Conservation (phyloP, 164 flowering plant genomes). For the Stephania yunnanensis region DNA sequence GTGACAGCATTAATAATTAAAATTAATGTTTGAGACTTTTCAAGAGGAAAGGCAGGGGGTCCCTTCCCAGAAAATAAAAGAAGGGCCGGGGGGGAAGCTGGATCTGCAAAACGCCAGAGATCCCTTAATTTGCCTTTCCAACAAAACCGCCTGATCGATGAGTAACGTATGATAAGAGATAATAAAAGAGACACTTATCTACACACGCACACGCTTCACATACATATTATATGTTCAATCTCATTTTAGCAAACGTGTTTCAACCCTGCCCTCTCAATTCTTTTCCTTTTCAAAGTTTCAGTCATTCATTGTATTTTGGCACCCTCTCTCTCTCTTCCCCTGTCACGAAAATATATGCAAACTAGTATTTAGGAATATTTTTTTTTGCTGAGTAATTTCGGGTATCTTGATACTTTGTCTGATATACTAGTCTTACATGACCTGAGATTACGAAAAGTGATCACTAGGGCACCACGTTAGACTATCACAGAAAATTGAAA, state of each 20-base stretch:
- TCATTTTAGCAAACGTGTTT: not conserved
- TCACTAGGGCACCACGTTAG: too few relatives aligned
- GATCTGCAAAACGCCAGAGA: constrained; percentile 2
- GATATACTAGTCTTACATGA: too few relatives aligned
- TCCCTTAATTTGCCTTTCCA: not conserved
- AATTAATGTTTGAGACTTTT: not conserved
- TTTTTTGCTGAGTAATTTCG: too few relatives aligned
- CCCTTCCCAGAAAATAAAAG: not conserved
- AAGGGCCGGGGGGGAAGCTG: not conserved
- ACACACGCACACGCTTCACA: not conserved
- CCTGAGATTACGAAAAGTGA: too few relatives aligned
- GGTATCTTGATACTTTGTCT: too few relatives aligned
- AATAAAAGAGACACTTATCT: not conserved
- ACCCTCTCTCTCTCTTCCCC: not conserved
- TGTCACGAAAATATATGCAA: not conserved
- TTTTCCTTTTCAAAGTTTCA: not conserved
- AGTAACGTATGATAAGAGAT: not conserved
- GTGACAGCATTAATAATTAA: not conserved
- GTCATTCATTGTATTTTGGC: not conserved
- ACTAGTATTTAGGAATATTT: too few relatives aligned
- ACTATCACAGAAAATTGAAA: too few relatives aligned
- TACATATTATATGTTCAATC: not conserved
- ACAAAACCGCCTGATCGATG: not conserved
- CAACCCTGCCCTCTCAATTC: constrained; percentile 3
- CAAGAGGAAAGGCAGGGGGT: not conserved